A percentile compares a stretch with the other conserved stretches of the same genome.
phyloP scores from a whole-genome alignment of 805 yeast genomes.

The Limtongia smithiae region DNA sequence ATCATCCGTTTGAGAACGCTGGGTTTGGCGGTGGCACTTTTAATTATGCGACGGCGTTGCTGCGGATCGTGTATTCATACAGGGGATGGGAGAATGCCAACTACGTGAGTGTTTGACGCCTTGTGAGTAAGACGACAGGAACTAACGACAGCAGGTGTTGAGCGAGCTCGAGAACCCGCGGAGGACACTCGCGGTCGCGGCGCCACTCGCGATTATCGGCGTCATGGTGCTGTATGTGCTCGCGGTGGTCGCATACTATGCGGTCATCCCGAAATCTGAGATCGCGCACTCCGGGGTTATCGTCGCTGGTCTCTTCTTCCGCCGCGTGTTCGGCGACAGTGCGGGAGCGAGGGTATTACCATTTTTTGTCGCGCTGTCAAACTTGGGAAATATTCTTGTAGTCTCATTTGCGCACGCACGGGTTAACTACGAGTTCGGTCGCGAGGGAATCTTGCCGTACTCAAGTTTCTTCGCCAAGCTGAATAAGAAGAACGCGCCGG shows the following conservation, averaged over 20 bases:
- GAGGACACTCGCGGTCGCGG: conserved; percentile 55
- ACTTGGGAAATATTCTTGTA: conserved; percentile 61
- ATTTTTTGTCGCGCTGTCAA: conserved; percentile 55
- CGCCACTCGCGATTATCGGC: conserved; percentile 53
- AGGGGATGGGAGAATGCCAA: conserved; percentile 72
- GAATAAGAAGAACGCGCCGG: conserved; percentile 40
- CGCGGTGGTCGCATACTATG: conserved; percentile 56
- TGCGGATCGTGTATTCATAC: conserved; percentile 60
- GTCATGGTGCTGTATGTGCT: conserved; percentile 54
- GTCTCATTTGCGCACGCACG: conserved; percentile 60
- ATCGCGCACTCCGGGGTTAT: conserved; percentile 54
- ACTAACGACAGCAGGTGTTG: too few relatives aligned
- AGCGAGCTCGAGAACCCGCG: conserved; percentile 57
- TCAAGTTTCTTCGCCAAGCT: conserved; percentile 45
- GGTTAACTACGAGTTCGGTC: conserved; percentile 57
- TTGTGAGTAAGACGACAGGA: too few relatives aligned
- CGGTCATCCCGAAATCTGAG: conserved; percentile 46
- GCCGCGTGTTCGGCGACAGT: conserved; percentile 55
- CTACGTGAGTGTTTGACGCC: too few relatives aligned
- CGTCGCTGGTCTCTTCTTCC: conserved; percentile 61
- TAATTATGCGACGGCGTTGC: conserved; percentile 52
- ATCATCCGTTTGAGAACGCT: conserved; percentile 42
- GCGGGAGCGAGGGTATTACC: conserved; percentile 51
- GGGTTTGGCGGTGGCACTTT: conserved; percentile 47
- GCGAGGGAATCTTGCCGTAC: conserved; percentile 50